These are phyloP conservation scores for Syncephalastrum sp. DNA, from an alignment of 371 early-diverging fungal genomes.

Conservation along the genomic window DNA sequence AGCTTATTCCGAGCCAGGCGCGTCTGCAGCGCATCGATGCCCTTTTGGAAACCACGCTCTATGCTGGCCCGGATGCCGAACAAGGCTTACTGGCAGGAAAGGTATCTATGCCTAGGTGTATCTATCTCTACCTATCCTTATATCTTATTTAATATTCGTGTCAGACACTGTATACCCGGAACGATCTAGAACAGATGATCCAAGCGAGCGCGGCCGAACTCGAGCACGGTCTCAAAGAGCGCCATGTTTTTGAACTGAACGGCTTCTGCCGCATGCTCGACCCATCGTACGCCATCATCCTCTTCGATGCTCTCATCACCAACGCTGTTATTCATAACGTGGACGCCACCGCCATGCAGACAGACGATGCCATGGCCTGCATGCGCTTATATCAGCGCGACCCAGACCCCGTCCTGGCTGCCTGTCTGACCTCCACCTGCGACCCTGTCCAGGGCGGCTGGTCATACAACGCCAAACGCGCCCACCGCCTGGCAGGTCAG, in stretches of 20 bases:
- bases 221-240: slow-evolving; percentile 26
- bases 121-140: too few relatives aligned
- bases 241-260: slow-evolving; percentile 41
- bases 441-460: too few relatives aligned
- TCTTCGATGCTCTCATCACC: slow-evolving; percentile 38
- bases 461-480: too few relatives aligned
- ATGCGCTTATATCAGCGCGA: slow-evolving; percentile 28
- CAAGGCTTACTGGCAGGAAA: slow-evolving; percentile 20
- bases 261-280: slow-evolving; percentile 43
- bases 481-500: slow-evolving; percentile 34
- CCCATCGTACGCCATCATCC: slow-evolving; percentile 22
- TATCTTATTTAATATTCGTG: too few relatives aligned
- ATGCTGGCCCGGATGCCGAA: slow-evolving; percentile 35
- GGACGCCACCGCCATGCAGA: slow-evolving; percentile 19
- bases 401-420: slow-evolving; percentile 28
- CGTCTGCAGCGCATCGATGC: slow-evolving; percentile 35
- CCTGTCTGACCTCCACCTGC: slow-evolving; percentile 19
- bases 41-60: slow-evolving; percentile 29
- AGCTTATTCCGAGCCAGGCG: slow-evolving; percentile 43
- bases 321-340: slow-evolving; percentile 25
- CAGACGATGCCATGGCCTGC: slow-evolving; percentile 25
- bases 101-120: slow-evolving; percentile 9
- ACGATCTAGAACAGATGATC: slow-evolving; percentile 35
- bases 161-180: slow-evolving; percentile 29
- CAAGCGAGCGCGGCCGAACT: slow-evolving; percentile 58